These are phyloP conservation scores for Neofusicoccum sp. DNA, from an alignment of 2,329 filamentous ascomycete species.

Conservation along the genomic window DNA sequence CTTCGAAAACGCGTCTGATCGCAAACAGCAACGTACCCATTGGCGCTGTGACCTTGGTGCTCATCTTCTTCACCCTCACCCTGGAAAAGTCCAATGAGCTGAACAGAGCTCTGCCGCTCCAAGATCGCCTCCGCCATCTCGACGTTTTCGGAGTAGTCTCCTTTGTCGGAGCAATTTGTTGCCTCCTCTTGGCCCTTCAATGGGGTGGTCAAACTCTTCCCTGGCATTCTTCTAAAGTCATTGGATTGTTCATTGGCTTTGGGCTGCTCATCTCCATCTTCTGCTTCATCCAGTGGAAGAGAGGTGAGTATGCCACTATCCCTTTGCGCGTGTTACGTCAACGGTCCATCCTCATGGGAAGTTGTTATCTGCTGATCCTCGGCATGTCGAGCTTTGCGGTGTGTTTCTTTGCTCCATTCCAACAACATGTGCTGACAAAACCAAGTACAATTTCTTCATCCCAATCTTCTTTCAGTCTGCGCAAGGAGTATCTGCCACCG, in stretches of 20 bases:
- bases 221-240: slow-evolving; percentile 43
- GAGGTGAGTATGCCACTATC: no score
- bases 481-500: slow-evolving; percentile 40
- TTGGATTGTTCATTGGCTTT: slow-evolving; percentile 41
- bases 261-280: slow-evolving; percentile 44
- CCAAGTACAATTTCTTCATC: no score
- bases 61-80: slow-evolving; percentile 21
- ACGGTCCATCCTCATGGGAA: no score
- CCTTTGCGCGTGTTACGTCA: no score
- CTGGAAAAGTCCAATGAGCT: slow-evolving; percentile 12
- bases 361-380: no score
- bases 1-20: no score
- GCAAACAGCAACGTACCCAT: slow-evolving; percentile 21
- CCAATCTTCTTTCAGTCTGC: no score
- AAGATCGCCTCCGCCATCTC: slow-evolving; percentile 16
- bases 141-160: slow-evolving; percentile 32
- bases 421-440: no score
- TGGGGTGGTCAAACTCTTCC: slow-evolving; percentile 46
- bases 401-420: no score
- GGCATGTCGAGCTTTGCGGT: no score
- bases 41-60: slow-evolving; percentile 29
- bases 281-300: slow-evolving; percentile 36
- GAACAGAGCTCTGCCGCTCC: slow-evolving; percentile 18
- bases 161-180: slow-evolving; percentile 34
- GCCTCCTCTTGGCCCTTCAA: slow-evolving; percentile 34